Percentiles rank a stretch among this genome's conserved stretches.
phyloP scores from a whole-genome alignment of 345 rosid species.

The Trapa bicornis region DNA sequence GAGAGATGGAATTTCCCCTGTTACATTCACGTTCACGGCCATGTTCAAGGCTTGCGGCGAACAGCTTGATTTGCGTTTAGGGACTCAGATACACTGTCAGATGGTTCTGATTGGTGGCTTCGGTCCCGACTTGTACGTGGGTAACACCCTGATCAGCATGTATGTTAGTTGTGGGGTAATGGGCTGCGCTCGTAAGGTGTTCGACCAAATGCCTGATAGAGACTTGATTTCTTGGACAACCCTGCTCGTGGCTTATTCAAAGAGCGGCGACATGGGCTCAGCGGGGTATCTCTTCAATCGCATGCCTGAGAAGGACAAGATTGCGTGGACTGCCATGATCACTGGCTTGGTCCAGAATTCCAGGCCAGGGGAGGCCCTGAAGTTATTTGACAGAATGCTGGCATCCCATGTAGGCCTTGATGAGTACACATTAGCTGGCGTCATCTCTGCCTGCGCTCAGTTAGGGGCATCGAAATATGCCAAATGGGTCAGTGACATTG shows the following conservation, averaged over 20 bases:
- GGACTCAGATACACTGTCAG: constrained; percentile 66
- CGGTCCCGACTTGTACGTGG: constrained; percentile 47
- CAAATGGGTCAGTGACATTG: constrained; percentile 32
- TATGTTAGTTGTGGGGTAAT: constrained; percentile 45
- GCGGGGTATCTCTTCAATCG: constrained; percentile 37
- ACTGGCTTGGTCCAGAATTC: constrained; percentile 62
- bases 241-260: constrained; percentile 47
- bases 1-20: constrained; percentile 29
- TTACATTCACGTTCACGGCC: constrained; percentile 72
- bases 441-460: constrained; percentile 76
- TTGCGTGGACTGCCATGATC: constrained; percentile 51
- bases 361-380: constrained; percentile 57
- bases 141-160: constrained; percentile 51
- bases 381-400: constrained; percentile 50
- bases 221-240: constrained; percentile 60
- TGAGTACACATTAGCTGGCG: constrained; percentile 45
- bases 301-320: constrained; percentile 20
- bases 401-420: constrained; percentile 32
- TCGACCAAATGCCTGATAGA: constrained; percentile 56
- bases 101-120: constrained; percentile 54
- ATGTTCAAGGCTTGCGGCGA: constrained; percentile 49
- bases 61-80: constrained; percentile 30
- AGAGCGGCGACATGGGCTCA: constrained; percentile 39
- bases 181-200: constrained; percentile 42
- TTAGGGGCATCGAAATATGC: constrained; percentile 48